phyloP scores from a whole-genome alignment of 495 filamentous ascomycete genomes.

The Talaromyces stipitatus region DNA sequence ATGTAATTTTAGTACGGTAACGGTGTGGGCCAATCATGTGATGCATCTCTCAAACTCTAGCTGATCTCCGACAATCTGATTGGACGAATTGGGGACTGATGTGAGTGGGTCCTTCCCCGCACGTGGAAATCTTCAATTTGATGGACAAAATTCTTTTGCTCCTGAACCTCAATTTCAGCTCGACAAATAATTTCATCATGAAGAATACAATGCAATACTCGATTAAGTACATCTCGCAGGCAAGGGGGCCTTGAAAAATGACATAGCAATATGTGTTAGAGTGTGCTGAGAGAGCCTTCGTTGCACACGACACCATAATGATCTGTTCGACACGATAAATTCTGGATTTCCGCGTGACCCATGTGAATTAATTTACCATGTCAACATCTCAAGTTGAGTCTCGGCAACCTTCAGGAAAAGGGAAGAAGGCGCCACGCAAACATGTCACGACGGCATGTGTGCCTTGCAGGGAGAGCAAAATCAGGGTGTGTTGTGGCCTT shows the following conservation, averaged over 20 bases:
- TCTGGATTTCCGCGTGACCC: background rate
- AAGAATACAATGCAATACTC: background rate
- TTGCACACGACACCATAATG: background rate
- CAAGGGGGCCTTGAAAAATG: background rate
- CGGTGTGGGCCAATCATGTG: background rate
- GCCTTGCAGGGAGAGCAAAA: slow-evolving; percentile 43
- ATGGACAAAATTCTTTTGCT: no score
- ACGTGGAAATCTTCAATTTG: background rate
- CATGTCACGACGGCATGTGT: slow-evolving; percentile 44
- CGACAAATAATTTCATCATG: background rate
- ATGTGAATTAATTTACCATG: background rate
- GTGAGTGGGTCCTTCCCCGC: background rate
- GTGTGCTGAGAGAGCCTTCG: no score
- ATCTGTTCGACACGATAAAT: background rate
- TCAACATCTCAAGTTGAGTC: background rate
- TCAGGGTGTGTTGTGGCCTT: slow-evolving; percentile 25
- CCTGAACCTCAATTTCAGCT: no score
- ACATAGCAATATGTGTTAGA: background rate
- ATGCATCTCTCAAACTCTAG: background rate
- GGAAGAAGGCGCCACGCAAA: slow-evolving; percentile 30
- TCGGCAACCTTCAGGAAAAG: slow-evolving; percentile 16
- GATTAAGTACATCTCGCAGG: background rate
- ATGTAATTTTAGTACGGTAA: background rate
- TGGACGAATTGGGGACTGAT: background rate
- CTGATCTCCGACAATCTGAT: background rate